Percentiles rank a stretch among this genome's conserved stretches.
Evolutionary conservation across 1,284 basidiomycete species (phyloP).

Genomic region (Papiliotrema fonsecae): DNA sequence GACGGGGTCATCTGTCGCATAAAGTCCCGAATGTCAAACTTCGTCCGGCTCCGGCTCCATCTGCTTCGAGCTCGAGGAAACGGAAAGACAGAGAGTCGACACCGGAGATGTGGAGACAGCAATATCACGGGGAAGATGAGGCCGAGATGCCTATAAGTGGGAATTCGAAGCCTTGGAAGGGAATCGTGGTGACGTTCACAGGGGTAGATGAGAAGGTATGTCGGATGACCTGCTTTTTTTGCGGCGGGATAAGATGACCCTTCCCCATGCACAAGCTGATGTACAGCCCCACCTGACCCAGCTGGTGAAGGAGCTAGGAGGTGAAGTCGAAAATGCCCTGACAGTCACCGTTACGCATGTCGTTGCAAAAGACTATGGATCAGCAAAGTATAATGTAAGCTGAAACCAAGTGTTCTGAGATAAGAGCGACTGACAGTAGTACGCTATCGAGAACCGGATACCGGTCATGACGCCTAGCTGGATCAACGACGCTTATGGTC

Average conservation of each 20-base stretch:
- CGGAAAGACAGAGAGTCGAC: background rate
- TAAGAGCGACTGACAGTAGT: conserved; percentile 17
- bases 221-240: background rate
- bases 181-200: conserved; percentile 38
- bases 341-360: conserved; percentile 42
- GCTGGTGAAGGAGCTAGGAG: conserved; percentile 34
- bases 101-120: conserved; percentile 3
- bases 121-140: conserved; percentile 8
- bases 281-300: conserved; percentile 10
- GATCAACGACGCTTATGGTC: conserved; percentile 30
- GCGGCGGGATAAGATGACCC: background rate
- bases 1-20: conserved; percentile 29
- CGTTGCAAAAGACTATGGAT: conserved; percentile 28
- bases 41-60: conserved; percentile 22
- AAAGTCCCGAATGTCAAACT: conserved; percentile 38
- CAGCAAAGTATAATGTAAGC: conserved; percentile 41
- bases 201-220: conserved; percentile 41
- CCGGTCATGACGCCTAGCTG: conserved; percentile 38
- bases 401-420: too few relatives aligned
- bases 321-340: conserved; percentile 32
- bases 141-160: conserved; percentile 16
- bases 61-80: background rate
- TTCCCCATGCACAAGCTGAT: background rate
- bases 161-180: conserved; percentile 29
- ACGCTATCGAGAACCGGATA: conserved; percentile 37